Percentiles rank a stretch among this genome's conserved stretches.
phyloP scores from a whole-genome alignment of 805 yeast species.

The Candida adriatica region DNA sequence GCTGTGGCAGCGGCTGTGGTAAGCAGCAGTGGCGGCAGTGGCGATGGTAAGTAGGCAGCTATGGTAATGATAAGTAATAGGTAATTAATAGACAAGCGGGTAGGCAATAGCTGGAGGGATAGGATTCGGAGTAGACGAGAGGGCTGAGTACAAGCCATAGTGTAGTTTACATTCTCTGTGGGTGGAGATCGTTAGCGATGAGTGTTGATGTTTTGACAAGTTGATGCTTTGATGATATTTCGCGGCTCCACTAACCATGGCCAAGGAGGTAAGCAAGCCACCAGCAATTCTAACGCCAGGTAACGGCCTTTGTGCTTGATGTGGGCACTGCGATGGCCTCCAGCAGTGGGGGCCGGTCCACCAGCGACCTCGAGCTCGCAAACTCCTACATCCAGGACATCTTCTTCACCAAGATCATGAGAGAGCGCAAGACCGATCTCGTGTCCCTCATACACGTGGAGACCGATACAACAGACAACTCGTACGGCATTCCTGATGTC shows the following conservation, averaged over 20 bases:
- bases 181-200: too few relatives aligned
- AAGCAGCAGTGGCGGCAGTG: too few relatives aligned
- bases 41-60: too few relatives aligned
- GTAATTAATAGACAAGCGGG: too few relatives aligned
- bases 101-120: too few relatives aligned
- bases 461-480: constrained; percentile 11
- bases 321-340: constrained; percentile 35
- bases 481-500: constrained; percentile 1
- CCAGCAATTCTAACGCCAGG: constrained; percentile 14
- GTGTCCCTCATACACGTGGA: constrained; percentile 28
- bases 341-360: constrained; percentile 21
- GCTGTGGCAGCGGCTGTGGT: constrained; percentile 22
- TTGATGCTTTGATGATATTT: too few relatives aligned
- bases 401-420: constrained; percentile 23
- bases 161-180: too few relatives aligned
- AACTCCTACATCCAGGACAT: constrained; percentile 35
- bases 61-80: too few relatives aligned
- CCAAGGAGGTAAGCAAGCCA: constrained; percentile 27
- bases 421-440: constrained; percentile 34
- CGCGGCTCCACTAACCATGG: constrained; percentile 29
- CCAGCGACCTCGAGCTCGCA: constrained; percentile 31
- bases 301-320: constrained; percentile 45
- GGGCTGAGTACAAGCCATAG: too few relatives aligned
- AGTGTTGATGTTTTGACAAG: too few relatives aligned
- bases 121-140: too few relatives aligned